Conservation (phyloP, 208 protist species). For the Jaenimonas drosophilae region DNA sequence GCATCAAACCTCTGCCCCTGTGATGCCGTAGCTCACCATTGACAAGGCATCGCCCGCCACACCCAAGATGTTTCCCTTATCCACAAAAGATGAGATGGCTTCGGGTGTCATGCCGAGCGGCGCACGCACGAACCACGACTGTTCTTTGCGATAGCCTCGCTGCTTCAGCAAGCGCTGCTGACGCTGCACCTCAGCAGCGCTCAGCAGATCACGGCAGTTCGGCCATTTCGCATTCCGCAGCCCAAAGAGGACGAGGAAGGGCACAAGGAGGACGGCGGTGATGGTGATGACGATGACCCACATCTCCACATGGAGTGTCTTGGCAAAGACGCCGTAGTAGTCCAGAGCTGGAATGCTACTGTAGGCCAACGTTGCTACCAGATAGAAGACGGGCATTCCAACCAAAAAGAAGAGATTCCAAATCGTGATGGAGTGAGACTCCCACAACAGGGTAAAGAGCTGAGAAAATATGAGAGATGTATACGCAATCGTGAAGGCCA, state of each 20-base stretch:
- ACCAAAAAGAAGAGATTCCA: conserved; percentile 51
- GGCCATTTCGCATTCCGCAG: conserved; percentile 9
- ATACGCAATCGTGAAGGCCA: conserved; percentile 79
- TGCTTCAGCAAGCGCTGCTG: conserved; percentile 6
- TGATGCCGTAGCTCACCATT: too few relatives aligned
- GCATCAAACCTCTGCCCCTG: too few relatives aligned
- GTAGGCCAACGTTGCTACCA: conserved; percentile 28
- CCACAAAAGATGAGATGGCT: too few relatives aligned
- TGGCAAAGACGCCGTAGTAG: conserved; percentile 55
- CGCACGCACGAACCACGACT: conserved; percentile 22
- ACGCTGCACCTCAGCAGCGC: conserved; percentile 16
- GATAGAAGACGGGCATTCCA: conserved; percentile 62
- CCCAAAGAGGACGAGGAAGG: conserved; percentile 19
- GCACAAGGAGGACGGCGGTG: conserved; percentile 27
- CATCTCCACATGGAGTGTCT: conserved; percentile 19
- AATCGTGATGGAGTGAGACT: conserved; percentile 78
- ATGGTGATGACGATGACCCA: conserved; percentile 34
- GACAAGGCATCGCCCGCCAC: too few relatives aligned
- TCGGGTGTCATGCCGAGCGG: conserved; percentile 9
- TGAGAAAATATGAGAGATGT: conserved; percentile 82
- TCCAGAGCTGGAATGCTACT: conserved; percentile 25
- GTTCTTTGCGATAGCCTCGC: conserved; percentile 3
- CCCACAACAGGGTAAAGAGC: conserved; percentile 66
- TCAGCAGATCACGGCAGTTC: conserved; percentile 49
- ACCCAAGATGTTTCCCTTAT: too few relatives aligned